Conservation (phyloP, 345 rosid species). For the Sisymbrium altissimum region DNA sequence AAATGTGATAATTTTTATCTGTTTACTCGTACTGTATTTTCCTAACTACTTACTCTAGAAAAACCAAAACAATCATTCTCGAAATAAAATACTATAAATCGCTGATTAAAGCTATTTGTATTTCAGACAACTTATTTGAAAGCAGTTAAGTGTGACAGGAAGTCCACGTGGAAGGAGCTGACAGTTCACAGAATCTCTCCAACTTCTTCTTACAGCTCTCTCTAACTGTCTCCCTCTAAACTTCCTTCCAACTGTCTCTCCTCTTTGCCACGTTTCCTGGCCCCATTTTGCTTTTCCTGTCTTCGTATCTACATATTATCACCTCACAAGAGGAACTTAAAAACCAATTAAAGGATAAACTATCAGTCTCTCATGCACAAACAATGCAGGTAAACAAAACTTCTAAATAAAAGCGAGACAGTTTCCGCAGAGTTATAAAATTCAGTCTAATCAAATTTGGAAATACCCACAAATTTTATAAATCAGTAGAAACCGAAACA, state of each 20-base stretch:
- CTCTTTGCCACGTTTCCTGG: conserved; percentile 43
- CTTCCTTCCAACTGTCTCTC: conserved; percentile 40
- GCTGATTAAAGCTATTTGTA: not conserved
- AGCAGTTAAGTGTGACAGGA: conserved; percentile 20
- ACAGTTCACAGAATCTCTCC: conserved; percentile 44
- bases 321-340: too few species aligned
- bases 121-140: not conserved
- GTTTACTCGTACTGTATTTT: too few species aligned
- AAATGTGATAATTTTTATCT: too few species aligned
- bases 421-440: too few species aligned
- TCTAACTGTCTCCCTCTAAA: conserved; percentile 43
- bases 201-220: not conserved
- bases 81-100: too few species aligned
- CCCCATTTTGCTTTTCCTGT: conserved; percentile 8
- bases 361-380: too few species aligned
- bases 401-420: too few species aligned
- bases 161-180: conserved; percentile 46
- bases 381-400: too few species aligned
- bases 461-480: too few species aligned
- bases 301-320: not conserved
- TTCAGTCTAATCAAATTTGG: too few species aligned
- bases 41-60: not conserved
- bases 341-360: too few species aligned
- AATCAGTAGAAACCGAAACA: too few species aligned
- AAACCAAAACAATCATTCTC: not conserved